Conservation (phyloP, 225 moss, liverwort and hornwort species). For the Neckera pumila region DNA sequence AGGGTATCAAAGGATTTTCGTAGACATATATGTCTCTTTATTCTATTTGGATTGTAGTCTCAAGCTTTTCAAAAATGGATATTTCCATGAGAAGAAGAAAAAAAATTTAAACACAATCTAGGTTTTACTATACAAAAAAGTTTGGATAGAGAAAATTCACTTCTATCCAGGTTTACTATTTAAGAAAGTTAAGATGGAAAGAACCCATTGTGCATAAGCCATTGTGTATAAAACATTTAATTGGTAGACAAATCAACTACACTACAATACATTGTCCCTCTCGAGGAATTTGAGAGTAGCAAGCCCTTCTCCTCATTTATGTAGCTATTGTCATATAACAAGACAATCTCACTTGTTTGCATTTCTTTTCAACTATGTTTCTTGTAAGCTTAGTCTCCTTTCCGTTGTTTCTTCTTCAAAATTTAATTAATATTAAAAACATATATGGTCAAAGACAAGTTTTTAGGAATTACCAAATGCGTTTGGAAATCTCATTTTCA, state of each 20-base stretch:
- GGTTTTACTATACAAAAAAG: not conserved
- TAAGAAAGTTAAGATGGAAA: not conserved
- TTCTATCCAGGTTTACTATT: not conserved
- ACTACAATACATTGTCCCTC: not conserved
- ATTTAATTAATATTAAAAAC: no score
- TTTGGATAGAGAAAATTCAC: not conserved
- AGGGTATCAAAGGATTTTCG: no score
- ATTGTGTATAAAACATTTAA: rapidly evolving
- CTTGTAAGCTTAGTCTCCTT: not conserved
- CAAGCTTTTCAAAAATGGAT: not conserved
- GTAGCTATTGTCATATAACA: not conserved
- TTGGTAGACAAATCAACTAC: not conserved
- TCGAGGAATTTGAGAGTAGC: rapidly evolving
- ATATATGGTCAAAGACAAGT: no score
- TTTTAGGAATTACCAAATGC: no score
- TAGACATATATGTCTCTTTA: no score
- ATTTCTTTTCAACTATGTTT: no score
- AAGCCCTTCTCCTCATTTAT: not conserved
- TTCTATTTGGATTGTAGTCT: not conserved
- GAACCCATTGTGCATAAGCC: not conserved
- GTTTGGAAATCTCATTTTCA: no score
- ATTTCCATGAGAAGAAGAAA: not conserved
- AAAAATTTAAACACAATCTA: not conserved
- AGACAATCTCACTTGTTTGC: not conserved
- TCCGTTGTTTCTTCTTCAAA: no score